Conservation (phyloP, 1,284 basidiomycete species). For the Fomitiporia mediterranea region DNA sequence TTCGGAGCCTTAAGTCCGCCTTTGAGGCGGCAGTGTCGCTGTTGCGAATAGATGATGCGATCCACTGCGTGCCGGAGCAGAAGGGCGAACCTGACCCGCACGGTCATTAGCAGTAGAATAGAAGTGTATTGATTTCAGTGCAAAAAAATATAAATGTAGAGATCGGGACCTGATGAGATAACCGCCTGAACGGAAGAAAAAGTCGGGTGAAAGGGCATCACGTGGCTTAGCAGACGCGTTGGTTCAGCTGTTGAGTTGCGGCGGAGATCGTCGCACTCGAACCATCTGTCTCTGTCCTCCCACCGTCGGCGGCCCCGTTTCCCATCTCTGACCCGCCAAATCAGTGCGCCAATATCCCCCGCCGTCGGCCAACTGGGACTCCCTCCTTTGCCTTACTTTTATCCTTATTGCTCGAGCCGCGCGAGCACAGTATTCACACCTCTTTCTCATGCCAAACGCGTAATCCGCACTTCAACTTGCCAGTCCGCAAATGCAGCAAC, state of each 20-base stretch:
- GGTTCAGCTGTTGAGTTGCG: neutral
- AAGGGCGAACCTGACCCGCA: conserved; percentile 66
- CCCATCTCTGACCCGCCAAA: neutral
- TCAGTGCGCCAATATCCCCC: neutral
- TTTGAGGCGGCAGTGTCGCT: conserved; percentile 96
- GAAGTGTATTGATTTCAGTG: neutral
- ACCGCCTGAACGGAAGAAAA: conserved; percentile 6
- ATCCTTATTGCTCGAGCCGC: conserved; percentile 14
- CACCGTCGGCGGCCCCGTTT: conserved; percentile 6
- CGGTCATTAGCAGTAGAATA: conserved; percentile 37
- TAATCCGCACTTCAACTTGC: conserved; percentile 6
- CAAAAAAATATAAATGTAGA: neutral
- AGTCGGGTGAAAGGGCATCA: neutral
- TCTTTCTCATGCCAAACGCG: conserved; percentile 13
- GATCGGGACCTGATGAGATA: neutral
- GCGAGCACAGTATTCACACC: conserved; percentile 6
- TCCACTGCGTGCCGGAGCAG: conserved; percentile 81
- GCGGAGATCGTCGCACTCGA: neutral
- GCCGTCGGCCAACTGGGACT: neutral
- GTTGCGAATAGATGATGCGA: conserved; percentile 93
- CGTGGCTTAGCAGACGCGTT: neutral
- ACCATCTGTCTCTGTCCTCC: neutral
- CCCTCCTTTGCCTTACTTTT: neutral
- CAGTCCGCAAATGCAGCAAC: conserved; percentile 41
- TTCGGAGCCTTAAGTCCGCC: conserved; percentile 93